Evolutionary conservation across 257 asterid species (phyloP), one percentile per base, ranked within the genome.

Genomic region (Ballota nigra): DNA sequence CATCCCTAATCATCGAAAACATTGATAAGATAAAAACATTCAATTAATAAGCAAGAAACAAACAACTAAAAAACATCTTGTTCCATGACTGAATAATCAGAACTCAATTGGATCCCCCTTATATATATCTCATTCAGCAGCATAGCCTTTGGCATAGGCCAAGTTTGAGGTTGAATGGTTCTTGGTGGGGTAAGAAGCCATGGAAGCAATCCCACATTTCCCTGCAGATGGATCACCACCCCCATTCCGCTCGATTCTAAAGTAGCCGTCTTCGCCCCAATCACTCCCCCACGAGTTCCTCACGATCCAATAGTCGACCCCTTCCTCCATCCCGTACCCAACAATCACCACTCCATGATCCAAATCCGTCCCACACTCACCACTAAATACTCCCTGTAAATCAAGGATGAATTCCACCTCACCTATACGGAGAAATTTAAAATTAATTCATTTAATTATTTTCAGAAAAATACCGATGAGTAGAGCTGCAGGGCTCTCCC

Each of bases 181-280:
- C 89, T 87, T 90, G 62, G 69, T 82, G 2, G 98, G 98, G 74
- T 92, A 90, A 20, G 97, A 90, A 69, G 96, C 89, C 49, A 78
- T 80, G 78, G 81, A 75, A 18, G 80, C 84, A 73, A 92, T 87
- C 68, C 98, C 98, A 75, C 97, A 90, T 72, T 87, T 90, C 3
- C 96, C 96, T 0, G 72, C n/a, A n/a, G n/a, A 23, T 0, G 55
- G 68, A 34, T 11, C 36, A 4, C 63, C 75, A 4, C 12, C 47
- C 67, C 76, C 80, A n/a, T 86, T 88, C 0, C 97, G 84, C 20
- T 80, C 85, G 66, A 93, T 22, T 61, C 81, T 85, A 4, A 93
- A 77, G 76, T 91, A 89, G 8, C 98, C 98, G 2, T 83, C 55
- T 66, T 93, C 98, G 0, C 97, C 97, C 98, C 98, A 93, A 3